These are phyloP conservation scores for Skeletonema marinoi DNA, from an alignment of 108 stramenopile species.

Conservation along the genomic window DNA sequence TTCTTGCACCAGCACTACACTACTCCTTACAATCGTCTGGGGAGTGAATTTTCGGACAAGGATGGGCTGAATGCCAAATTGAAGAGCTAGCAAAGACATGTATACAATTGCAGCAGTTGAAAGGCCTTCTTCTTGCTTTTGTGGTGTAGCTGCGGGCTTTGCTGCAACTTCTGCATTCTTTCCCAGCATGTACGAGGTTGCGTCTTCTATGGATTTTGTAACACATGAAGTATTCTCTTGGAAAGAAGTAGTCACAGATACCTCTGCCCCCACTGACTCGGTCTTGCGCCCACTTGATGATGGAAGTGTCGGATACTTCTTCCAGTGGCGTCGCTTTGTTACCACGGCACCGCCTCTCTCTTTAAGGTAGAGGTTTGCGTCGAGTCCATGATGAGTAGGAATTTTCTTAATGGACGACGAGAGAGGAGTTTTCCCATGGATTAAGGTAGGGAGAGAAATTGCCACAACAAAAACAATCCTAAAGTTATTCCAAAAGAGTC, in stretches of 20 bases:
- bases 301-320: not conserved
- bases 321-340: conserved; percentile 18
- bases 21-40: conserved; percentile 54
- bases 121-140: conserved; percentile 6
- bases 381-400: conserved; percentile 39
- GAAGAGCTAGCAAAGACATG: conserved; percentile 72
- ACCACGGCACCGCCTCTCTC: conserved; percentile 36
- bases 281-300: conserved; percentile 1
- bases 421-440: conserved; percentile 7
- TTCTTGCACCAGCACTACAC: conserved; percentile 74
- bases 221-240: not conserved
- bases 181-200: not conserved
- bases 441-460: not conserved
- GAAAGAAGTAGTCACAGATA: conserved; percentile 8
- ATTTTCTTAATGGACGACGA: conserved; percentile 12
- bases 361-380: conserved; percentile 34
- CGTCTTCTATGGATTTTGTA: not conserved
- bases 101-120: conserved; percentile 11
- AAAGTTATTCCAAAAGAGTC: not conserved
- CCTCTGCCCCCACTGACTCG: not conserved
- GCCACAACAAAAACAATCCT: not conserved
- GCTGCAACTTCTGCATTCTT: not conserved
- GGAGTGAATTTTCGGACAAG: conserved; percentile 67
- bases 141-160: not conserved
- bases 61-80: conserved; percentile 87